Evolutionary conservation across 345 rosid genomes (phyloP).

Genomic region (Diplotaxis tenuifolia): DNA sequence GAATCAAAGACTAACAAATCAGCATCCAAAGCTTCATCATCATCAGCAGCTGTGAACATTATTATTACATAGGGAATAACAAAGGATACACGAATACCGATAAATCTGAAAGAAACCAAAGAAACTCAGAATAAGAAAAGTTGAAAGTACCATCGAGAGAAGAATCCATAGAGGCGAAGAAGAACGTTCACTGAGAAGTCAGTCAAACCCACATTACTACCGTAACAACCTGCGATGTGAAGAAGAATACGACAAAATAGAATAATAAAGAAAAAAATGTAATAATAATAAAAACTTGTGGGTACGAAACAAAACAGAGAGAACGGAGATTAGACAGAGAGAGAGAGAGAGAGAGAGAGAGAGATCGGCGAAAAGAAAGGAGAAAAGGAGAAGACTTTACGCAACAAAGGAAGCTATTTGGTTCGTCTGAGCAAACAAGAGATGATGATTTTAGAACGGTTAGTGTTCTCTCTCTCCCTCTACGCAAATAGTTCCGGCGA

Average conservation of each 20-base stretch:
- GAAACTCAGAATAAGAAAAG: slow-evolving; percentile 26
- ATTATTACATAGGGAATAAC: not conserved
- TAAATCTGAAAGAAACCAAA: slow-evolving; percentile 26
- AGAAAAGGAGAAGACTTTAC: slow-evolving; percentile 20
- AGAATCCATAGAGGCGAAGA: slow-evolving; percentile 29
- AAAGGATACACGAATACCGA: slow-evolving; percentile 24
- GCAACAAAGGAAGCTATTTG: slow-evolving; percentile 6
- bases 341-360: slow-evolving; percentile 6
- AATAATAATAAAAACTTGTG: not conserved
- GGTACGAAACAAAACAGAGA: slow-evolving; percentile 16
- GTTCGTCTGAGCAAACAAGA: not conserved
- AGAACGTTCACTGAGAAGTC: not conserved
- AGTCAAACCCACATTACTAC: slow-evolving; percentile 37
- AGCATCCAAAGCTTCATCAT: slow-evolving; percentile 24
- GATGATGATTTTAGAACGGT: not conserved
- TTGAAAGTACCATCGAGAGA: slow-evolving; percentile 28
- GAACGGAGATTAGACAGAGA: slow-evolving; percentile 1
- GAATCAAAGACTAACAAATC: slow-evolving; percentile 10
- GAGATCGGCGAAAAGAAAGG: slow-evolving; percentile 25
- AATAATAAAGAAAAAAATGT: not conserved
- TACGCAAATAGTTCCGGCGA: slow-evolving; percentile 11
- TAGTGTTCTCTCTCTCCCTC: slow-evolving; percentile 31
- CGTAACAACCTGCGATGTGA: slow-evolving; percentile 12
- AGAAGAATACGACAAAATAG: not conserved
- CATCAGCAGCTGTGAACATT: not conserved